Conservation (phyloP, 2,329 filamentous ascomycete genomes). For the Hypoxylon sp. region DNA sequence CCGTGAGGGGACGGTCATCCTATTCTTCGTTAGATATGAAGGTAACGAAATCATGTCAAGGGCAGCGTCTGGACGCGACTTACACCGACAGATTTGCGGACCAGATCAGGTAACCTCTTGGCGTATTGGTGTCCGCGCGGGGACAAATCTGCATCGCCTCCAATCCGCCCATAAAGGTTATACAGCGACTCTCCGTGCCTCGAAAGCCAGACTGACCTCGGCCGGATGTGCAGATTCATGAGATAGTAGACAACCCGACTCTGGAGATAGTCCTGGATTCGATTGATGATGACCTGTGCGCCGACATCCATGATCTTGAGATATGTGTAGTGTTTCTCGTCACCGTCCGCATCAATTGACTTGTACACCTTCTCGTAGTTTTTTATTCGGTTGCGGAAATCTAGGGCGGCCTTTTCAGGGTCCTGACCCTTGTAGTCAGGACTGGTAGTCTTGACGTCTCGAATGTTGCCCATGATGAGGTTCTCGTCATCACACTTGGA, state of each 20-base stretch:
- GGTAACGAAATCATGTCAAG: neutral
- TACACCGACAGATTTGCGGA: conserved; percentile 88
- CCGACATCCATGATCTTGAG: conserved; percentile 98
- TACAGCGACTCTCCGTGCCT: conserved; percentile 94
- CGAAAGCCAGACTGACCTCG: conserved; percentile 95
- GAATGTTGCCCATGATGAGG: conserved; percentile 97
- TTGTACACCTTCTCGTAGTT: conserved; percentile 99
- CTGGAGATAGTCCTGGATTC: conserved; percentile 95
- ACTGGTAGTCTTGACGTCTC: conserved; percentile 95
- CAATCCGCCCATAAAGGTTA: conserved; percentile 91
- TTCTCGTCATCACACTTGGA: conserved; percentile 97
- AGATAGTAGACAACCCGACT: conserved; percentile 97
- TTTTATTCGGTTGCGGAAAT: conserved; percentile 93
- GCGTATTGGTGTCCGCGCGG: conserved; percentile 89
- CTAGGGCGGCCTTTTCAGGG: conserved; percentile 87
- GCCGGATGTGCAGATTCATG: conserved; percentile 98
- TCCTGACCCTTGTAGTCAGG: conserved; percentile 96
- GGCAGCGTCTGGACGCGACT: conserved; percentile 51
- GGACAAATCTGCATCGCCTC: conserved; percentile 90
- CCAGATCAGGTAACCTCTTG: conserved; percentile 82
- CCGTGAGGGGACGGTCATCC: conserved; percentile 71
- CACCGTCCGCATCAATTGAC: conserved; percentile 82
- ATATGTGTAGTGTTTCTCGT: conserved; percentile 90
- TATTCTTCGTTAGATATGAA: conserved; percentile 46
- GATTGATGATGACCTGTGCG: conserved; percentile 96